Conservation (phyloP, 768 basidiomycete genomes). For the Rhodotorula sphaerocarpa region DNA sequence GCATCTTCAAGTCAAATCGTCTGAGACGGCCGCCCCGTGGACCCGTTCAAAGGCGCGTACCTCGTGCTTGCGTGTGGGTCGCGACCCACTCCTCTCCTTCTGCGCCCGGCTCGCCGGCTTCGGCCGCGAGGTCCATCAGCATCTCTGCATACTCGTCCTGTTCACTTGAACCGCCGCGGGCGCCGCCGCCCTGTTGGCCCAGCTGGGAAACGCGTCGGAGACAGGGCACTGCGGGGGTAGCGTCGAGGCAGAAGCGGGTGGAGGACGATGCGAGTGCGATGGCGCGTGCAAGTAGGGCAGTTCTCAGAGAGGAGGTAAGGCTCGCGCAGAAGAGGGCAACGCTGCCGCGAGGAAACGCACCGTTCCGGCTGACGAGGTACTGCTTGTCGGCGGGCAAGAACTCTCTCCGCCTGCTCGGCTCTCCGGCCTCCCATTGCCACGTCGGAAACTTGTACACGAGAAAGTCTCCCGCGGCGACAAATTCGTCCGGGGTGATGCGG, state of each 20-base stretch:
- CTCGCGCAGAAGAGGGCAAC: not conserved
- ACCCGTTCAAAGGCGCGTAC: too few relatives aligned
- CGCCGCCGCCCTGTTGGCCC: slow-evolving; percentile 43
- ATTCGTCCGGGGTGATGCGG: slow-evolving; percentile 72
- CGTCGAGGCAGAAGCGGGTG: not conserved
- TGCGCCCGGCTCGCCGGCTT: slow-evolving; percentile 56
- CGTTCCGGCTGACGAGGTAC: slow-evolving; percentile 84
- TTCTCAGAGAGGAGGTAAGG: too few relatives aligned
- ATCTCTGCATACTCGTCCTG: slow-evolving; percentile 95
- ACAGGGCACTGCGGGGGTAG: slow-evolving; percentile 62
- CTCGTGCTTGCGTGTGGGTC: slow-evolving; percentile 74
- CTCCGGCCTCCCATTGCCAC: slow-evolving; percentile 96
- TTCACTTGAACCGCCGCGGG: slow-evolving; percentile 42
- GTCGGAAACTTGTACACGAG: slow-evolving; percentile 96
- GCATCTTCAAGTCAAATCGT: too few relatives aligned
- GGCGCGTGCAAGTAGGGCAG: too few relatives aligned
- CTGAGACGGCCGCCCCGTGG: too few relatives aligned
- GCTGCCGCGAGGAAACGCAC: slow-evolving; percentile 39
- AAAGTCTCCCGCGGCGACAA: slow-evolving; percentile 96
- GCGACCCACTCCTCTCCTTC: slow-evolving; percentile 90
- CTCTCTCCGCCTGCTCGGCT: slow-evolving; percentile 72
- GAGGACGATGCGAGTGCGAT: not conserved
- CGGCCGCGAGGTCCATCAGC: slow-evolving; percentile 61
- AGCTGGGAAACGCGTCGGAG: slow-evolving; percentile 83
- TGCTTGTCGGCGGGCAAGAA: slow-evolving; percentile 94